These are phyloP conservation scores for Phytomonas sp. DNA, from an alignment of 208 protist species.

Conservation along the genomic window DNA sequence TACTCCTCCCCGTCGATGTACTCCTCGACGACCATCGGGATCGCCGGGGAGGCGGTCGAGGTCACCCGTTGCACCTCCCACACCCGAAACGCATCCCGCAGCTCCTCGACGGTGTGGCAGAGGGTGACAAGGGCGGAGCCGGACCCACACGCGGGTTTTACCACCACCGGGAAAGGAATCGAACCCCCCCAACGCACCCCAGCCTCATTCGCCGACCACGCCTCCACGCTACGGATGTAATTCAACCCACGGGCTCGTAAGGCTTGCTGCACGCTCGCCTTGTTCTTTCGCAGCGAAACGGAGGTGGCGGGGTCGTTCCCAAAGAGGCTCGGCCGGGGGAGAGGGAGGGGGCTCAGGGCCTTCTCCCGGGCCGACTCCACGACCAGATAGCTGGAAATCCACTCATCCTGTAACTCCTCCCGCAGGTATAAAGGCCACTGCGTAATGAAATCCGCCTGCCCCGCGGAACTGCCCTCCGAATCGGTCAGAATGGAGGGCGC, in stretches of 20 bases:
- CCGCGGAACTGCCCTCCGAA: too few species aligned
- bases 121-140: slow-evolving; percentile 78
- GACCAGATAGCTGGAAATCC: too few species aligned
- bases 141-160: slow-evolving; percentile 74
- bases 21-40: slow-evolving; percentile 70
- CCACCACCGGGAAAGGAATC: slow-evolving; percentile 66
- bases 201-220: slow-evolving; percentile 20
- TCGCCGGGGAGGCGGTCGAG: slow-evolving; percentile 38
- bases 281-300: slow-evolving; percentile 49
- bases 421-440: too few species aligned
- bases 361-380: not conserved
- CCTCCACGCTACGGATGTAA: slow-evolving; percentile 52
- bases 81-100: slow-evolving; percentile 44
- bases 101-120: slow-evolving; percentile 43
- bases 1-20: slow-evolving; percentile 86
- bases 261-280: slow-evolving; percentile 42
- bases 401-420: too few species aligned
- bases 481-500: not conserved
- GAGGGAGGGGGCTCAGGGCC: not conserved
- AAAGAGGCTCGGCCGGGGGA: slow-evolving; percentile 25
- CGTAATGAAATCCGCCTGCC: too few species aligned
- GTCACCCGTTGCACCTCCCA: slow-evolving; percentile 24
- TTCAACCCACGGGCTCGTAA: slow-evolving; percentile 44
- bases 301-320: slow-evolving; percentile 56
- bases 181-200: slow-evolving; percentile 11